Base-by-base conservation (phyloP, 1,284 basidiomycete species). In the Athelia sp. region DNA sequence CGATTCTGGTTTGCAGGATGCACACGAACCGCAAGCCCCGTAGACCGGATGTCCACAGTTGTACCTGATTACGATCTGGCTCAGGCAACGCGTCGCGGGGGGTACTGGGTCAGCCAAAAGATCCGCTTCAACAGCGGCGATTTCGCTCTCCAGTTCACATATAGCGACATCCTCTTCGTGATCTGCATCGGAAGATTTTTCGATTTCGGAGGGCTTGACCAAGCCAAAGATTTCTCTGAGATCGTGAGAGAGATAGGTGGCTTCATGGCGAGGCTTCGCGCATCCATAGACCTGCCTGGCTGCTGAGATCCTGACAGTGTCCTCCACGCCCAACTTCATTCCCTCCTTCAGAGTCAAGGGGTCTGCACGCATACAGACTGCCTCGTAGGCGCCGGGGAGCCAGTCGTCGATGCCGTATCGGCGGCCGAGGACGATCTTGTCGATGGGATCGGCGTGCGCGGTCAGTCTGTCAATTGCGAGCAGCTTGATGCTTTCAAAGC, bases 371-470 rank as follows among this genome's bases (percentile, higher is more conserved):
- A 56, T 54, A 52, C 65, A 69, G 18, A 73, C 56, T 36, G 65
- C 65, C 22, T 54, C 59, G 50, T 65, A 68, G 17, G 68, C 68
- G 14, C 67, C 61, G n/a, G 64, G 50, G 2, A 71, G 54, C 71
- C 69, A 72, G 14, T 61, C 53, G 2, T 53, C 57, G 14, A 70
- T 52, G 47, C 57, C 50, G 48, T 67, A 62, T 19, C 58, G 57
- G n/a, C 60, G 61, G 4, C 61, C 67, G 21, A 72, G 54, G 3
- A 61, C 54, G 31, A 73, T 65, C 18, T 62, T 66, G 44, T 73
- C 67, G 26, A 67, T 60, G 17, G 68, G 50, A 11, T 62, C 54
- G 2, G 64, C 58, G 13, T 62, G 53, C 1, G 52, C 45, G 1
- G 52, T 50, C 9, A 73, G 62, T 19, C 67, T 58, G 17, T 60